Evolutionary conservation across 495 filamentous ascomycete genomes (phyloP).

Genomic region (Penicillium steckii): DNA sequence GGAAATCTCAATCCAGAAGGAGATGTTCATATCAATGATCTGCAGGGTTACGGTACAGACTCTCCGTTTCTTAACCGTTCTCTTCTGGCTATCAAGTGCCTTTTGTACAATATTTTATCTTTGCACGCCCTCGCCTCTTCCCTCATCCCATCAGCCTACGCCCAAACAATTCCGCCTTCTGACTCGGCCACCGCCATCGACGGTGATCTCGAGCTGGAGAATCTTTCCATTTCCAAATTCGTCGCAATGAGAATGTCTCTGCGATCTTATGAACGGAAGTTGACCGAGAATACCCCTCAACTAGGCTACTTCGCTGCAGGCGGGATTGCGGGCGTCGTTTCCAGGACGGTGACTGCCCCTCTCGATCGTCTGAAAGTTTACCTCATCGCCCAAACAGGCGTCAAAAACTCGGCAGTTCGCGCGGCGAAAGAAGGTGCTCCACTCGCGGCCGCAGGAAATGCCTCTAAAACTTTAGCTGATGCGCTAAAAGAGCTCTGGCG

Average conservation of each 20-base stretch:
- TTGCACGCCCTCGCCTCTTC: conserved; percentile 37
- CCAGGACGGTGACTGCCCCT: conserved; percentile 89
- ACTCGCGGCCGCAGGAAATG: conserved; percentile 62
- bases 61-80: conserved; percentile 63
- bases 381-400: conserved; percentile 85
- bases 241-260: conserved; percentile 50
- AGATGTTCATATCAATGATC: conserved; percentile 88
- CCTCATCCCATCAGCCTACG: conserved; percentile 40
- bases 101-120: conserved; percentile 44
- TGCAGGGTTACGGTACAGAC: conserved; percentile 92
- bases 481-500: conserved; percentile 77
- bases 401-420: conserved; percentile 55
- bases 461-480: conserved; percentile 64
- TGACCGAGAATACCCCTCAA: conserved; percentile 64
- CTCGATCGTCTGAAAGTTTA: conserved; percentile 97
- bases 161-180: conserved; percentile 29
- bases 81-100: conserved; percentile 34
- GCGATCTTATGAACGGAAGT: conserved; percentile 52
- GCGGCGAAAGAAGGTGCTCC: conserved; percentile 73
- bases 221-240: conserved; percentile 43
- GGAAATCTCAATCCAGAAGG: conserved; percentile 91
- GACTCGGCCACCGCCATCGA: conserved; percentile 30
- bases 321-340: conserved; percentile 87
- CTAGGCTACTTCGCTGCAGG: conserved; percentile 98
- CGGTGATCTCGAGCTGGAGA: conserved; percentile 43